Percentiles rank a stretch among this genome's conserved stretches.
Conservation (phyloP, 2,329 filamentous ascomycete genomes). For the Pyrenophora tritici-repentis region DNA sequence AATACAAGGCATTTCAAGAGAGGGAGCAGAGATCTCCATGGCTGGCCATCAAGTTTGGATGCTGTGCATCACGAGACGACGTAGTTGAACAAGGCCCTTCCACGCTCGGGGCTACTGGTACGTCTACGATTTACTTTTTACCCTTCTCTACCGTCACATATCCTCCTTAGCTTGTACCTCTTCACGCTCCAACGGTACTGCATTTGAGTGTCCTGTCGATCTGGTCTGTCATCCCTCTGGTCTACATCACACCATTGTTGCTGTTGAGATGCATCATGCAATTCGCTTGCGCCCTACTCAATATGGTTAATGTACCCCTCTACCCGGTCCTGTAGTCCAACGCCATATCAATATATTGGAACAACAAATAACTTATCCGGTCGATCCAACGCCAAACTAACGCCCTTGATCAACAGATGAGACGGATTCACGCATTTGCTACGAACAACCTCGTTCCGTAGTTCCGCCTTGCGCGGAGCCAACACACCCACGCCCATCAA, state of each 20-base stretch:
- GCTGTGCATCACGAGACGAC: conserved; percentile 45
- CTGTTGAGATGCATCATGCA: conserved; percentile 27
- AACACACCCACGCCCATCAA: conserved; percentile 36
- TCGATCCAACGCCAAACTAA: conserved; percentile 19
- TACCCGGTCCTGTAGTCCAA: conserved; percentile 17
- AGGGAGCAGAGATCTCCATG: conserved; percentile 30
- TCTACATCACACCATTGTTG: conserved; percentile 5
- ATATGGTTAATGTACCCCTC: conserved; percentile 28
- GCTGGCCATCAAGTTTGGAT: conserved; percentile 46
- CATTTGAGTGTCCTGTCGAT: background rate
- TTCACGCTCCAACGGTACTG: background rate
- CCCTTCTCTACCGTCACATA: background rate
- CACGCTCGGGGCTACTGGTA: conserved; percentile 32
- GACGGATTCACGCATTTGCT: conserved; percentile 38
- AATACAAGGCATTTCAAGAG: conserved; percentile 22
- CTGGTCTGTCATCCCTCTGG: background rate
- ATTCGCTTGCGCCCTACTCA: conserved; percentile 28
- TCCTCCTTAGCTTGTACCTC: background rate
- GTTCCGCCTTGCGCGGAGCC: conserved; percentile 38
- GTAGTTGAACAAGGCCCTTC: conserved; percentile 31
- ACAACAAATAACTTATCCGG: conserved; percentile 16
- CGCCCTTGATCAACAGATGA: conserved; percentile 19
- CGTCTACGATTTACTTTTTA: conserved; percentile 21
- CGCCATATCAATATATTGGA: conserved; percentile 11
- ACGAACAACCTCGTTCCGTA: conserved; percentile 40